Evolutionary conservation across 1,284 basidiomycete species (phyloP).

Genomic region (Xerocomus amazonicus): DNA sequence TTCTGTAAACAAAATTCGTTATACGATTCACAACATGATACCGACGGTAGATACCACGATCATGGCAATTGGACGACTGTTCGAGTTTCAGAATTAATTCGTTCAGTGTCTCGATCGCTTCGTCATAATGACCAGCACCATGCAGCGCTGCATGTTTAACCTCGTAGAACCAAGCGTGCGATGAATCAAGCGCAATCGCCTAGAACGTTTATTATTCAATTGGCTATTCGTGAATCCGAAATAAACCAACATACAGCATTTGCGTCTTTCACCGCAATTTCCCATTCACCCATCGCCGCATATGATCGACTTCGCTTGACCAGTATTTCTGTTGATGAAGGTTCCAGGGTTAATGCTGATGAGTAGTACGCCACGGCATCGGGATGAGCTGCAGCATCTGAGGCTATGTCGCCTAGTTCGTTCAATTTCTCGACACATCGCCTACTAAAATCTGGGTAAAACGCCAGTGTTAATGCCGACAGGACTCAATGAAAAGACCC

Average conservation of each 20-base stretch:
- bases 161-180: conserved; percentile 5
- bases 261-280: conserved; percentile 14
- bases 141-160: conserved; percentile 14
- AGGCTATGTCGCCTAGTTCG: conserved; percentile 11
- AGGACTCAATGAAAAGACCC: background rate
- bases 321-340: background rate
- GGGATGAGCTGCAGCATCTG: conserved; percentile 1
- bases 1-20: conserved; percentile 1
- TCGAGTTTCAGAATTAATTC: conserved; percentile 6
- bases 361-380: conserved; percentile 14
- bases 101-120: conserved; percentile 11
- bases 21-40: background rate
- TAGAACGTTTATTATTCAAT: background rate
- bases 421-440: conserved; percentile 12
- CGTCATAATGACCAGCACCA: conserved; percentile 12
- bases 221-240: background rate
- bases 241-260: conserved; percentile 7
- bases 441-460: conserved; percentile 7
- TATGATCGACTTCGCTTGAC: conserved; percentile 13
- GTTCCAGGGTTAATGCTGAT: conserved; percentile 9
- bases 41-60: conserved; percentile 8
- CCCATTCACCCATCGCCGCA: conserved; percentile 1
- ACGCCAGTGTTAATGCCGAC: background rate
- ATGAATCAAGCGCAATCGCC: conserved; percentile 13
- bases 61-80: conserved; percentile 2